A percentile compares a stretch with the other conserved stretches of the same genome.
phyloP scores from a whole-genome alignment of 805 yeast species.

The Lipomyces orientalis region DNA sequence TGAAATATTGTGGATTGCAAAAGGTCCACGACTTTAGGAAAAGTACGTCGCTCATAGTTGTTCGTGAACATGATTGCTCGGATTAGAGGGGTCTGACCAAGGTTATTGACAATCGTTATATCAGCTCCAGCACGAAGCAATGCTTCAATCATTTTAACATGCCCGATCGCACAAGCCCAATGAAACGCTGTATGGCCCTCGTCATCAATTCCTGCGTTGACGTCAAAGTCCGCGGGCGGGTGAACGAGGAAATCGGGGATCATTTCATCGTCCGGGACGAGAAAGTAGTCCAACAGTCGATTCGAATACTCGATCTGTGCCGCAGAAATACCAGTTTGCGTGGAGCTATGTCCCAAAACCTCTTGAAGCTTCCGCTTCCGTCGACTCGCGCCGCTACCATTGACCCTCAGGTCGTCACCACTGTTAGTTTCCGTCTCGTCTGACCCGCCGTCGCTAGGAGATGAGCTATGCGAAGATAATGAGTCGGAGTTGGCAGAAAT shows the following conservation, averaged over 20 bases:
- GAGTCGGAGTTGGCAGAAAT: slow-evolving; percentile 41
- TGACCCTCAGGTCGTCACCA: slow-evolving; percentile 10
- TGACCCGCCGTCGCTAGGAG: slow-evolving; percentile 61
- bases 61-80: slow-evolving; percentile 86
- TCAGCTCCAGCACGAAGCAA: slow-evolving; percentile 78
- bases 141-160: slow-evolving; percentile 73
- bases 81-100: slow-evolving; percentile 87
- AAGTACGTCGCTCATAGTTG: slow-evolving; percentile 78
- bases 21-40: slow-evolving; percentile 76
- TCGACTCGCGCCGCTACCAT: slow-evolving; percentile 7
- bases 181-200: slow-evolving; percentile 95
- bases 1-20: slow-evolving; percentile 78
- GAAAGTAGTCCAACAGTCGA: slow-evolving; percentile 58
- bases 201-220: slow-evolving; percentile 83
- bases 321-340: slow-evolving; percentile 33
- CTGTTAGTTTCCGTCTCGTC: slow-evolving; percentile 44
- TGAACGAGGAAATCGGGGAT: slow-evolving; percentile 70
- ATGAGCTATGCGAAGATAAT: slow-evolving; percentile 48
- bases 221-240: slow-evolving; percentile 69
- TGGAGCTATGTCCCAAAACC: slow-evolving; percentile 22
- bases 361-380: slow-evolving; percentile 23
- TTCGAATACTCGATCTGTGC: slow-evolving; percentile 53
- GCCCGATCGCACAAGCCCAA: slow-evolving; percentile 98
- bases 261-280: slow-evolving; percentile 60
- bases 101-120: slow-evolving; percentile 61